Evolutionary conservation across 2,329 filamentous ascomycete genomes (phyloP), one percentile per base, ranked within the genome.

Genomic region (Fusarium coffeatum): DNA sequence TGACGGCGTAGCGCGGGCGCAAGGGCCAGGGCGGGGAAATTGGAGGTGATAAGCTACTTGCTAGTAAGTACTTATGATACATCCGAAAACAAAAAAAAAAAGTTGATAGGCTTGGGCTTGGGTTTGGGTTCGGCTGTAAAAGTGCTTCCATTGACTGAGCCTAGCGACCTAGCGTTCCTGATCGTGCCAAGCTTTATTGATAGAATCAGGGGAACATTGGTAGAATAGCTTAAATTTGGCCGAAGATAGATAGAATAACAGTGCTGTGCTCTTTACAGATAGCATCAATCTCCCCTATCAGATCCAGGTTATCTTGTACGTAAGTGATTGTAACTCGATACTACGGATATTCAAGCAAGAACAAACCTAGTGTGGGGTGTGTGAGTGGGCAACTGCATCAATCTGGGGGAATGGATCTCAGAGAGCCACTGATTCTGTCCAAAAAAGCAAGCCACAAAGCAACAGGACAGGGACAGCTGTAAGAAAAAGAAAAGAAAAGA

Each of bases 1-100:
- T 64, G 59, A 64, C 59, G 53, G 64, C 53, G 70, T 74, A 73
- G 72, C 72, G 72, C 71, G 69, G 71, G 73, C 73, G 73, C 69
- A 74, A 74, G 70, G 73, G 68, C 73, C 73, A 74, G 71, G 73
- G 73, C 71, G 73, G 73, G 73, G 73, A 75, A 75, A 75, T 75
- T 75, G 73, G 73, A 75, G 73, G 73, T 69, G 66, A 61, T 69
- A 64, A 63, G 62, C 46, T 66, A 67, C 23, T 25, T 51, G 27
- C 49, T 57, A 54, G 47, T 18, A 67, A 57, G 41, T 51, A 69
- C 66, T 43, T 64, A 16, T 15, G 23, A 30, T 40, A 61, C 59
- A 23, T 46, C 13, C 20, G 8, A 50, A 20, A 46, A 43, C 34
- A 60, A 28, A 25, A 40, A 40, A 51, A 27, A 28, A 28, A 28